Base-by-base conservation (phyloP, 148 eudicot genomes). In the Diospyros kaki region DNA sequence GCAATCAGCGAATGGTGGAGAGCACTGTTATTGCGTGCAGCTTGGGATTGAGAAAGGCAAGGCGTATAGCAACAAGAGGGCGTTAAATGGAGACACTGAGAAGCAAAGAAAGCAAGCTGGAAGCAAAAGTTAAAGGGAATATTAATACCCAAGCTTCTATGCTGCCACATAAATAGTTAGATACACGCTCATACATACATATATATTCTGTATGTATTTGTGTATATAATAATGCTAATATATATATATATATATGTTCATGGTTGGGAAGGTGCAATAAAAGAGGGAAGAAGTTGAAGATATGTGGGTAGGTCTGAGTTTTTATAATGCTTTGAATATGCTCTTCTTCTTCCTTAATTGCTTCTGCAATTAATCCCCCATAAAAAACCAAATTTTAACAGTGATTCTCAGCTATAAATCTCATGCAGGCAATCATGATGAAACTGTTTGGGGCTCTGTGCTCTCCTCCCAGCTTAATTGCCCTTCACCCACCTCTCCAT, bases 101-200 rank as follows among this genome's bases (percentile, higher is more conserved):
- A 82, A 79, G 78, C 69, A 76, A 75, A 77, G 65, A 71, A 77
- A 77, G 45, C 46, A 59, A 56, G 14, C 6, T 4, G 64, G 51
- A 18, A 12, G 64, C 69, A 18, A 46, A 43, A 63, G 38, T 73
- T 60, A 42, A 60, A 50, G 48, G 76, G 69, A 79, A 78, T 74
- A 81, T 83, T 81, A 86, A 86, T 75, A 83, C 73, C 64, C 70
- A 76, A 74, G 76, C 59, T 78, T 81, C 86, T 78, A 55, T 70
- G 81, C 62, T 82, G 82, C 70, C 73, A 56, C 75, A 28, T 28
- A 28, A 28, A 28, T 28, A 73, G 76, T 73, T 61, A 76, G 78
- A 76, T 84, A 76, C 60, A 80, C 41, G 69, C 76, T 71, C 62
- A 2, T 6, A 69, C 14, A 60, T 14, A 61, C 39, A n/a, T 46